Evolutionary conservation across 306 rosid species (phyloP), one percentile per base, ranked within the genome.

Genomic region (Canavalia ensiformis): DNA sequence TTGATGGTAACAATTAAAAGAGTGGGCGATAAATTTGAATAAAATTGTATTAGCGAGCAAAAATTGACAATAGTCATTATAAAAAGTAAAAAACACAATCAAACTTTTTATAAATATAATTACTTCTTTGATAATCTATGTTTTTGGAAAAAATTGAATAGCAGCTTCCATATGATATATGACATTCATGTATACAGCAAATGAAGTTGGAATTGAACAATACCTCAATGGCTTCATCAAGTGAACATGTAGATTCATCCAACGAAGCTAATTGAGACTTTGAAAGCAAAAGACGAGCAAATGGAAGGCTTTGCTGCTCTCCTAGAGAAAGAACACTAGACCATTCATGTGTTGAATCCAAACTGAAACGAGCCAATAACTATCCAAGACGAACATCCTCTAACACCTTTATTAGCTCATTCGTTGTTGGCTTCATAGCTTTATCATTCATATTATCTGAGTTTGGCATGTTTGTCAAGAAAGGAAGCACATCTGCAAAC

Each of bases 211-310:
- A 74, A 77, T 52, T 58, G 64, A 84, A 45, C 72, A 81, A 62
- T 87, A 93, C 99, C 99, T 95, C 99, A 58, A 93, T 95, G 71
- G 87, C 90, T 83, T 93, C 99, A 76, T 95, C 99, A 80, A 95
- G 90, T 68, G 99, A 98, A 49, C 97, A 91, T 44, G 98, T 95
- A 33, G 98, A 85, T 84, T 95, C 99, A 86, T 95, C 99, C 88
- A 95, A 72, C 4, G 93, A 90, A 78, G 88, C 92, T 84, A 95
- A 80, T 78, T 87, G 85, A 52, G 98, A 97, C 75, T 87, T 93
- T 1, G 97, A 86, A 81, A 95, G 98, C 80, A 95, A 83, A 45
- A 95, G 87, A 28, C 99, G 98, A 39, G 97, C 99, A 84, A 93
- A 90, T 7, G 99, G 97, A 50, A 95, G 92, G 82, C 99, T 98